phyloP scores from a whole-genome alignment of 805 yeast species.

The Barnettozyma siamensis region DNA sequence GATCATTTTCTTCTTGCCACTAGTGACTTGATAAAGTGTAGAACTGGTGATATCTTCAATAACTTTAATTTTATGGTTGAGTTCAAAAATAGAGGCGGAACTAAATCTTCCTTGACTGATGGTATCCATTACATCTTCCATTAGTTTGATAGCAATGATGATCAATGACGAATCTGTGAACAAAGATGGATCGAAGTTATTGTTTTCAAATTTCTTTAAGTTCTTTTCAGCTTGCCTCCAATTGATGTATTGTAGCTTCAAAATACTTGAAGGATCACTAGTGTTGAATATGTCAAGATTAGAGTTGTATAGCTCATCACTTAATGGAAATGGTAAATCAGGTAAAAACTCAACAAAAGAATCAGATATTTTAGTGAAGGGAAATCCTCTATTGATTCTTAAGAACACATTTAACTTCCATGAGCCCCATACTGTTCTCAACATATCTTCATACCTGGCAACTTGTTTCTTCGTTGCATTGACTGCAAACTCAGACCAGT shows the following conservation, averaged over 20 bases:
- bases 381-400: slow-evolving; percentile 31
- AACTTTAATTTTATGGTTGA: slow-evolving; percentile 23
- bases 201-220: slow-evolving; percentile 9
- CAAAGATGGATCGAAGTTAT: slow-evolving; percentile 4
- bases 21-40: slow-evolving; percentile 21
- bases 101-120: slow-evolving; percentile 24
- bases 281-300: slow-evolving; percentile 20
- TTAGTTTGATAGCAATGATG: slow-evolving; percentile 25
- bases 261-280: slow-evolving; percentile 10
- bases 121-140: slow-evolving; percentile 33
- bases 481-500: slow-evolving; percentile 24
- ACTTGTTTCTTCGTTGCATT: slow-evolving; percentile 30
- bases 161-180: slow-evolving; percentile 26
- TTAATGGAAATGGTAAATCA: slow-evolving; percentile 30
- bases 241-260: slow-evolving; percentile 9
- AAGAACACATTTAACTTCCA: slow-evolving; percentile 32
- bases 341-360: slow-evolving; percentile 26
- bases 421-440: slow-evolving; percentile 34
- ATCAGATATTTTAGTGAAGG: slow-evolving; percentile 23
- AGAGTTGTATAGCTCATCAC: slow-evolving; percentile 18
- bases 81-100: slow-evolving; percentile 20
- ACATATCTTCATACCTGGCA: slow-evolving; percentile 28
- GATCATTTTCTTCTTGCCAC: slow-evolving; percentile 25
- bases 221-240: slow-evolving; percentile 18
- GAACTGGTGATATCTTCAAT: slow-evolving; percentile 17